A percentile compares a stretch with the other conserved stretches of the same genome.
Evolutionary conservation across 495 filamentous ascomycete genomes (phyloP).

Genomic region (Beverwykella pulmonaria): DNA sequence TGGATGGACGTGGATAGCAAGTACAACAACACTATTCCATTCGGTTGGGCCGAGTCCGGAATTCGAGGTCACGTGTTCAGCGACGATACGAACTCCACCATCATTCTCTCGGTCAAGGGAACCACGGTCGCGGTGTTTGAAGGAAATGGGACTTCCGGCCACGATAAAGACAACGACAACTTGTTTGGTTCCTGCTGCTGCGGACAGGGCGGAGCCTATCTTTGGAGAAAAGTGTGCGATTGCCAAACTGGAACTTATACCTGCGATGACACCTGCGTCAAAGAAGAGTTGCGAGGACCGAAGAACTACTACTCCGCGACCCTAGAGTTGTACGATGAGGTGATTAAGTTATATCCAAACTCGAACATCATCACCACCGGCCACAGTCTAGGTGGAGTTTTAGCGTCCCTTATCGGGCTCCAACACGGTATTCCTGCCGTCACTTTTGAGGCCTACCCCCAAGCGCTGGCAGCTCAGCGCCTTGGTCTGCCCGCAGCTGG

Average conservation of each 20-base stretch:
- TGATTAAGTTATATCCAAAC: slow-evolving; percentile 22
- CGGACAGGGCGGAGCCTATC: slow-evolving; percentile 31
- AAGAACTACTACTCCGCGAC: slow-evolving; percentile 22
- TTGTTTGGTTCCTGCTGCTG: slow-evolving; percentile 35
- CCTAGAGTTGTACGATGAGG: slow-evolving; percentile 28
- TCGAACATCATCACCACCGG: slow-evolving; percentile 28
- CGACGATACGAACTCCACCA: slow-evolving; percentile 27
- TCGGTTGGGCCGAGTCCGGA: slow-evolving; percentile 31
- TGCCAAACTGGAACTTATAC: slow-evolving; percentile 30
- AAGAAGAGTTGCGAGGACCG: slow-evolving; percentile 13
- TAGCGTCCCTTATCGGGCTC: slow-evolving; percentile 29
- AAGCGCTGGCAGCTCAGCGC: slow-evolving; percentile 26
- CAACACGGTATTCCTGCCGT: slow-evolving; percentile 24
- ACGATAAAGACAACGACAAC: slow-evolving; percentile 38
- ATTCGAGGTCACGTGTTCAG: slow-evolving; percentile 34
- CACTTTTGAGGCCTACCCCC: slow-evolving; percentile 32
- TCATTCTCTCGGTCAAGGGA: slow-evolving; percentile 33
- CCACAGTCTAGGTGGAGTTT: slow-evolving; percentile 26
- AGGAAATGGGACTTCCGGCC: slow-evolving; percentile 27
- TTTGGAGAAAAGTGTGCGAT: slow-evolving; percentile 27
- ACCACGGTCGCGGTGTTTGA: slow-evolving; percentile 25
- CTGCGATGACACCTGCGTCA: slow-evolving; percentile 27
- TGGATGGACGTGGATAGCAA: slow-evolving; percentile 24
- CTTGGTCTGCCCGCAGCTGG: slow-evolving; percentile 24
- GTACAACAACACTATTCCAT: slow-evolving; percentile 28